A percentile compares a stretch with the other conserved stretches of the same genome.
Conservation (phyloP, 441 rosid species). For the Erysimum cheiri region DNA sequence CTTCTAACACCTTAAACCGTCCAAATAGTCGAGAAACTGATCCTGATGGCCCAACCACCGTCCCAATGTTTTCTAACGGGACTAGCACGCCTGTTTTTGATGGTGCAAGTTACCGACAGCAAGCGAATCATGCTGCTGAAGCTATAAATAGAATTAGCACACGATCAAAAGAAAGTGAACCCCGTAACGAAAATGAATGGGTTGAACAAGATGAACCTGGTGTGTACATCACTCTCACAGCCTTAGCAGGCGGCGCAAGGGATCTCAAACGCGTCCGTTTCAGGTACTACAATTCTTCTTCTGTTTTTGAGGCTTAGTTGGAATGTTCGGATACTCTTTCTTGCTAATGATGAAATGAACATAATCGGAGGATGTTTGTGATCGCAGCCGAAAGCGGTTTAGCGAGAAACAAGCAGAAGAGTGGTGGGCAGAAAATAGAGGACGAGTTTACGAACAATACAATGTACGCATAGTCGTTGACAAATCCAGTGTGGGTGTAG, state of each 20-base stretch:
- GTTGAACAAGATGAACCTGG: constrained; percentile 98
- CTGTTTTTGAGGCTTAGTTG: background rate
- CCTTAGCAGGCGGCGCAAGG: constrained; percentile 74
- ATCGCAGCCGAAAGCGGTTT: constrained; percentile 82
- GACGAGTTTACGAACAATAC: constrained; percentile 85
- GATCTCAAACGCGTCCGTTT: constrained; percentile 98
- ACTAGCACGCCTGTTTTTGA: constrained; percentile 47
- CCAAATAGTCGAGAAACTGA: constrained; percentile 64
- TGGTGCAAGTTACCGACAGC: constrained; percentile 45
- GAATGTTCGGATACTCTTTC: background rate
- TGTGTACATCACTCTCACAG: constrained; percentile 88
- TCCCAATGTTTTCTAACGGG: constrained; percentile 58
- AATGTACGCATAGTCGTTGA: constrained; percentile 73
- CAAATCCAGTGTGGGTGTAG: constrained; percentile 62
- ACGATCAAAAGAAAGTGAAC: constrained; percentile 58
- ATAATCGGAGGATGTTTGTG: constrained; percentile 17
- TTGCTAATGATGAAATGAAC: background rate
- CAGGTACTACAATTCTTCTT: constrained; percentile 56
- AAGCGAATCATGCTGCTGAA: constrained; percentile 44
- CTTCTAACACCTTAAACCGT: constrained; percentile 51
- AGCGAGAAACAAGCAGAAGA: constrained; percentile 94
- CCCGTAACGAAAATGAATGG: constrained; percentile 74
- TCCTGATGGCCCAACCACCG: constrained; percentile 47
- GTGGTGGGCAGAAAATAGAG: constrained; percentile 98
- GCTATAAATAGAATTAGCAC: constrained; percentile 52